Base-by-base conservation (phyloP, 805 yeast species). In the Yarrowia yakushimensis region DNA sequence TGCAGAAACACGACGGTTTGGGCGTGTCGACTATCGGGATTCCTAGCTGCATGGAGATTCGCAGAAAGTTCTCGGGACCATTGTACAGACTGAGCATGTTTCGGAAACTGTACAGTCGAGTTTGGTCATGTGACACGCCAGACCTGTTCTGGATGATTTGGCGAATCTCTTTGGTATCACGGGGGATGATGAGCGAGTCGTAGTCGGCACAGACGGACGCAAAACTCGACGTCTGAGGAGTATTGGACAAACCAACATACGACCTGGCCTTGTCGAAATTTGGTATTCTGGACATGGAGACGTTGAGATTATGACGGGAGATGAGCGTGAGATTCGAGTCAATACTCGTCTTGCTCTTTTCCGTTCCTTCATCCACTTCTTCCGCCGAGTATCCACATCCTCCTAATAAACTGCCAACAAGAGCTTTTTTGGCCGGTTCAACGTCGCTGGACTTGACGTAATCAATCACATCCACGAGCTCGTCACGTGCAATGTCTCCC, bases 1-100 rank as follows among this genome's bases (percentile, higher is more conserved):
- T 36, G 43, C 43, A 52, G 33, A 52, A 52, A 17, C 59, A 52
- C 25, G 59, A 25, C 15, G 59, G 43, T 11, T 25, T 52, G 15
- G 59, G 43, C 9, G 17, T 17, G 3, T 52, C 43, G 7, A 52
- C 13, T 23, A 34, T 36, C 8, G 43, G 43, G 1, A 52, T n/a
- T 5, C 31, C 22, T 22, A 25, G 10, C 4, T 10, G 10, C 13
- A 23, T 11, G 10, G 41, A 48, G 15, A 15, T 17, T n/a, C 43
- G 25, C 11, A 52, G 31, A 13, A 34, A 25, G 8, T 52, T 34
- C 8, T 36, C 59, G 1, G 59, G 42, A 2, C 59, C 42, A 15
- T 34, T 52, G 33, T 52, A 17, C 1, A 36, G 28, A 17, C 27
- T 25, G 43, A 17, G 17, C 59, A 52, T 52, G n/a, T 43, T 31